Evolutionary conservation across 495 filamentous ascomycete species (phyloP).

Genomic region (Aspergillus conjunctus): DNA sequence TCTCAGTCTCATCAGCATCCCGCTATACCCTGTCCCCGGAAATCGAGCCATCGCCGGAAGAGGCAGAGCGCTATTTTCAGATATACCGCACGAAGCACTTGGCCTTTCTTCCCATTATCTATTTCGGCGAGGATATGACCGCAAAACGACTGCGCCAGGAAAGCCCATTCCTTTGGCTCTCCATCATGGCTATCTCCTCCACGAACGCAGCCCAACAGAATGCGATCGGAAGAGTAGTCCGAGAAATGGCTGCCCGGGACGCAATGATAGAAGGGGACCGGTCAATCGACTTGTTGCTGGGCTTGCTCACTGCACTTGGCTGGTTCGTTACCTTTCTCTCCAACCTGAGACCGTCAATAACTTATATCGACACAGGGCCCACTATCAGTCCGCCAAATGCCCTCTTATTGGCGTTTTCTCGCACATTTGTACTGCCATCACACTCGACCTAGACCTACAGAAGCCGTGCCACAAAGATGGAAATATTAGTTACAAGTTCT

Average conservation of each 20-base stretch:
- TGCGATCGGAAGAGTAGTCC: constrained; percentile 31
- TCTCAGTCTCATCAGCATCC: not conserved
- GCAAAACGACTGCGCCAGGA: constrained; percentile 40
- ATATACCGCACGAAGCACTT: constrained; percentile 21
- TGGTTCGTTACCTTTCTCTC: constrained; percentile 33
- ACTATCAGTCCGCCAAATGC: constrained; percentile 14
- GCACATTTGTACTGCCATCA: constrained; percentile 48
- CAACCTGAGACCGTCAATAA: not conserved
- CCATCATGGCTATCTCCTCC: constrained; percentile 45
- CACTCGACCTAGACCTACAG: constrained; percentile 53
- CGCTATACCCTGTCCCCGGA: constrained; percentile 21
- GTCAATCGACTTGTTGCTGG: constrained; percentile 50
- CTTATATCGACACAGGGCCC: constrained; percentile 12
- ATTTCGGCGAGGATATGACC: constrained; percentile 37
- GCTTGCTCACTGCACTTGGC: constrained; percentile 39
- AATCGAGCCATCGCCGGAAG: constrained; percentile 26
- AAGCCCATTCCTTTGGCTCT: constrained; percentile 51
- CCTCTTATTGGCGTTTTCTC: constrained; percentile 32
- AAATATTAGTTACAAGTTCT: not conserved
- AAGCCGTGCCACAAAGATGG: constrained; percentile 30
- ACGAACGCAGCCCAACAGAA: constrained; percentile 34
- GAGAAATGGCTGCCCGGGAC: constrained; percentile 42
- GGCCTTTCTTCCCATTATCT: constrained; percentile 39
- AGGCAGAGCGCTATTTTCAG: constrained; percentile 38
- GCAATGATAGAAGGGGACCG: constrained; percentile 47